These are phyloP conservation scores for Krasilnikovozyma curviuscula DNA, from an alignment of 768 basidiomycete genomes.

Conservation along the genomic window DNA sequence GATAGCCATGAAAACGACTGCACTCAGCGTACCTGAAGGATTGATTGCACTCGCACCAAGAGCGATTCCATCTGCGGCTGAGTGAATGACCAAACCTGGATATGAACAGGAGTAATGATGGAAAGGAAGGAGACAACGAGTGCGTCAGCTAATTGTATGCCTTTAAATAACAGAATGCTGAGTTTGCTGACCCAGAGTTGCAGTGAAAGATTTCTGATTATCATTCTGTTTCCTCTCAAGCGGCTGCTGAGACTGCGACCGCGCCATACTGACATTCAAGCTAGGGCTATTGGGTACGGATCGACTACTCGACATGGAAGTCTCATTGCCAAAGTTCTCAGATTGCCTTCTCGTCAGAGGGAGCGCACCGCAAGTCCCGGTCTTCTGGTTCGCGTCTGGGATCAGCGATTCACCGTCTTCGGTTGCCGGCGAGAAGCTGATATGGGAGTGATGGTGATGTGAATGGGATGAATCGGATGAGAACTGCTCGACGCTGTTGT, in stretches of 20 bases:
- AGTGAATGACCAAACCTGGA: slow-evolving; percentile 18
- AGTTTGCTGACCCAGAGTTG: slow-evolving; percentile 67
- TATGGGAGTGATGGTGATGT: too few relatives aligned
- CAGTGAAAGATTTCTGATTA: slow-evolving; percentile 5
- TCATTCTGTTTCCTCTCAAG: too few relatives aligned
- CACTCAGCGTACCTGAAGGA: slow-evolving; percentile 38
- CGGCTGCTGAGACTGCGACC: too few relatives aligned
- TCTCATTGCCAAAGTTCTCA: background rate
- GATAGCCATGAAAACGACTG: slow-evolving; percentile 78
- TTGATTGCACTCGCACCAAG: slow-evolving; percentile 47
- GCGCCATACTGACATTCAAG: background rate
- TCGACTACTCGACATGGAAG: background rate
- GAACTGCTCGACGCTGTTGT: too few relatives aligned
- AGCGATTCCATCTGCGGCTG: slow-evolving; percentile 77
- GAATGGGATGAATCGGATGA: too few relatives aligned
- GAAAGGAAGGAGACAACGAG: background rate
- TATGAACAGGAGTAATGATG: background rate
- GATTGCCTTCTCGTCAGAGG: background rate
- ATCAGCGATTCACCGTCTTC: slow-evolving; percentile 17
- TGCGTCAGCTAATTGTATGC: background rate
- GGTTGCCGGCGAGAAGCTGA: too few relatives aligned
- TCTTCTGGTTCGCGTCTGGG: slow-evolving; percentile 1
- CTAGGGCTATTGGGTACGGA: background rate
- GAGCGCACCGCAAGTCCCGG: background rate
- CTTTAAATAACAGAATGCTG: too few relatives aligned